Evolutionary conservation across 139 green algal genomes (phyloP).

Genomic region (Parachlorella kessleri): DNA sequence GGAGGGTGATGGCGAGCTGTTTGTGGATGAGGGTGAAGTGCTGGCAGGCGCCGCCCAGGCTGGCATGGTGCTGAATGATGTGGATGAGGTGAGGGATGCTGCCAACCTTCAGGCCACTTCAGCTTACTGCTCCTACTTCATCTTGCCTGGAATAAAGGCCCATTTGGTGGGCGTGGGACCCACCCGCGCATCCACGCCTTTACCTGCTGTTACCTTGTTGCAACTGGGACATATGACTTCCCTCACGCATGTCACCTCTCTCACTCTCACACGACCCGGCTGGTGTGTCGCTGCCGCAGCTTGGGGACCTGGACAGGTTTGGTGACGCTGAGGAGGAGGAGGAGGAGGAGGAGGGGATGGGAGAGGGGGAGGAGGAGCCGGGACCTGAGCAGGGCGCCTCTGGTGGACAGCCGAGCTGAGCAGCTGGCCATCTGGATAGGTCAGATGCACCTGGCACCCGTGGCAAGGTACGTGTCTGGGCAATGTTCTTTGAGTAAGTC

Average conservation of each 20-base stretch:
- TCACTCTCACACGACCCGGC: too few species aligned
- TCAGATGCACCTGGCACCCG: too few species aligned
- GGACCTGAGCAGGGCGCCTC: not conserved
- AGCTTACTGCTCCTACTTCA: not conserved
- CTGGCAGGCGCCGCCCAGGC: slow-evolving; percentile 19
- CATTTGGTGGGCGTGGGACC: not conserved
- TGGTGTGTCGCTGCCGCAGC: slow-evolving; percentile 24
- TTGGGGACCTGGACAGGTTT: slow-evolving; percentile 27
- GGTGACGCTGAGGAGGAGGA: slow-evolving; percentile 11
- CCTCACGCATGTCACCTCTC: not conserved
- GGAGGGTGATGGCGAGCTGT: slow-evolving; percentile 12
- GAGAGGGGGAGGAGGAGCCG: not conserved
- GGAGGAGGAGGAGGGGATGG: not conserved
- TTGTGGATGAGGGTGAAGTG: slow-evolving; percentile 30
- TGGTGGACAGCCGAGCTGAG: not conserved
- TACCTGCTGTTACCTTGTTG: not conserved
- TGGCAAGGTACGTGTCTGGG: not conserved
- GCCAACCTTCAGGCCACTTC: too few species aligned
- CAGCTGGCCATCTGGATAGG: slow-evolving; percentile 6
- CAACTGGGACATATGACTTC: not conserved
- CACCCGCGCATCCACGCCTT: not conserved
- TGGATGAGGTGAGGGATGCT: slow-evolving; percentile 20
- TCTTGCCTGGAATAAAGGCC: not conserved
- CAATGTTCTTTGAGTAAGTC: not conserved
- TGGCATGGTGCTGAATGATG: not conserved